phyloP scores from a whole-genome alignment of 1,284 basidiomycete genomes.

The Irpex sp. region DNA sequence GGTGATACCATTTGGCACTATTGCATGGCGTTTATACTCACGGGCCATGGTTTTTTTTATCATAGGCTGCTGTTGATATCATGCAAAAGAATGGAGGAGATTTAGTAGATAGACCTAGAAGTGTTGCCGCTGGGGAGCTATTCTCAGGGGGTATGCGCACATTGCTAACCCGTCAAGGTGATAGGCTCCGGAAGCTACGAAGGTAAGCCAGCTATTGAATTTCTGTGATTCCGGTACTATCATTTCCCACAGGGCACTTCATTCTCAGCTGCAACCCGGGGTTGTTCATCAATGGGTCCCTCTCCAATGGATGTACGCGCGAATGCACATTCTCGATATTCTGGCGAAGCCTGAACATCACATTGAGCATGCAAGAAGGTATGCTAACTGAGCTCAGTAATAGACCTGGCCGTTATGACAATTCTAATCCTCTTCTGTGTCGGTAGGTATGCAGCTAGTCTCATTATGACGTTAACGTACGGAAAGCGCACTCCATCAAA shows the following conservation, averaged over 20 bases:
- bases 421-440: not conserved
- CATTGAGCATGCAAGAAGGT: conserved; percentile 51
- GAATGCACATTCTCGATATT: conserved; percentile 49
- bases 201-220: conserved; percentile 13
- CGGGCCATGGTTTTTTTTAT: not conserved
- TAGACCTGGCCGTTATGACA: no score
- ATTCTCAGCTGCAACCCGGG: conserved; percentile 49
- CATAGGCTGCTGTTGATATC: conserved; percentile 25
- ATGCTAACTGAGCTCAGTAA: not conserved
- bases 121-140: conserved; percentile 21
- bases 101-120: conserved; percentile 24
- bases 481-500: conserved; percentile 47
- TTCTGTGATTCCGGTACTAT: not conserved
- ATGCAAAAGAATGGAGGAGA: conserved; percentile 28
- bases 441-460: conserved; percentile 55
- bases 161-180: conserved; percentile 16
- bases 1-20: conserved; percentile 14
- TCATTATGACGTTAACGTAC: conserved; percentile 64
- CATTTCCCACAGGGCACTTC: conserved; percentile 37
- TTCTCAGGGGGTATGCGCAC: conserved; percentile 22
- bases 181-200: conserved; percentile 22
- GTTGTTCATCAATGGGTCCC: conserved; percentile 42
- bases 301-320: conserved; percentile 42
- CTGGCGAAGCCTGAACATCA: conserved; percentile 45
- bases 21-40: not conserved